These are phyloP conservation scores for Sclerotinia trifoliorum DNA, from an alignment of 2,329 filamentous ascomycete species.

Conservation along the genomic window DNA sequence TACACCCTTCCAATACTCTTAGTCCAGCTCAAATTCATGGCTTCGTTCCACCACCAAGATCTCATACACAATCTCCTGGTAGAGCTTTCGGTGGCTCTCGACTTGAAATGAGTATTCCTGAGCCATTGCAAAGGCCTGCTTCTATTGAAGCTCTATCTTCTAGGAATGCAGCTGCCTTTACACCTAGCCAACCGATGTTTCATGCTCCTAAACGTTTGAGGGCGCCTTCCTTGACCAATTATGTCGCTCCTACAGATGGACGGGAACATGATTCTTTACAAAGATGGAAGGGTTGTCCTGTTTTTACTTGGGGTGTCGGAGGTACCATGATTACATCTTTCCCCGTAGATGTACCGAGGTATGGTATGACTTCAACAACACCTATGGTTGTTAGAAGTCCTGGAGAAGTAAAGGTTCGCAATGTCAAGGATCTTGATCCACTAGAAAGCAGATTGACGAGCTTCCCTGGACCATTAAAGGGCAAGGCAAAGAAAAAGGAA, in stretches of 20 bases:
- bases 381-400: slow-evolving; percentile 80
- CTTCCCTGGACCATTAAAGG: slow-evolving; percentile 86
- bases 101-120: slow-evolving; percentile 40
- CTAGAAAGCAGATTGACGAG: slow-evolving; percentile 70
- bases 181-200: slow-evolving; percentile 22
- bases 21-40: slow-evolving; percentile 28
- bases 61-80: slow-evolving; percentile 64
- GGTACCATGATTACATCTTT: slow-evolving; percentile 82
- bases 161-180: slow-evolving; percentile 22
- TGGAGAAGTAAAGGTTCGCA: slow-evolving; percentile 77
- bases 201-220: slow-evolving; percentile 44
- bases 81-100: slow-evolving; percentile 50
- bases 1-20: slow-evolving; percentile 32
- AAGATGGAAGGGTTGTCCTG: slow-evolving; percentile 85
- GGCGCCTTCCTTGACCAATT: slow-evolving; percentile 55
- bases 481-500: slow-evolving; percentile 96
- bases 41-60: slow-evolving; percentile 56
- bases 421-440: slow-evolving; percentile 70
- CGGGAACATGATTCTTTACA: slow-evolving; percentile 74
- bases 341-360: slow-evolving; percentile 83
- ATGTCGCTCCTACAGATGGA: slow-evolving; percentile 63
- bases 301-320: slow-evolving; percentile 85
- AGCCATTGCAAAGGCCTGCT: slow-evolving; percentile 52
- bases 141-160: slow-evolving; percentile 45
- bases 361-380: slow-evolving; percentile 63